Conservation (phyloP, 805 yeast genomes). For the Kazachstania psychrophila region DNA sequence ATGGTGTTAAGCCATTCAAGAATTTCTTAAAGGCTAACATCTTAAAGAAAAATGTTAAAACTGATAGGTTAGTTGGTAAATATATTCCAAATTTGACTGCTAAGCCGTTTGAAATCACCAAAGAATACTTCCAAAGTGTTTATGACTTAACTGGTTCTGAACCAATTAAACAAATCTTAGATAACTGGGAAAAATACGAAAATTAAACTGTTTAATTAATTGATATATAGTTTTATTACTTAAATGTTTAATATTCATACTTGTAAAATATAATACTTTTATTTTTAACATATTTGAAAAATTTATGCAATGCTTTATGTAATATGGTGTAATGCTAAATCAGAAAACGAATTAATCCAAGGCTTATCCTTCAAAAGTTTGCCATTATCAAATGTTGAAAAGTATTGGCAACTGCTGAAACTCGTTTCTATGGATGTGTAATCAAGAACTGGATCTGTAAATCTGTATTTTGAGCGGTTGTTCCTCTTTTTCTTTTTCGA, state of each 20-base stretch:
- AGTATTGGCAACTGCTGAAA: slow-evolving; percentile 14
- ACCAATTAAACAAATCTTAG: slow-evolving; percentile 80
- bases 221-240: background rate
- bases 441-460: slow-evolving; percentile 15
- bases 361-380: slow-evolving; percentile 15
- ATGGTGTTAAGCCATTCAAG: slow-evolving; percentile 98
- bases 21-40: slow-evolving; percentile 94
- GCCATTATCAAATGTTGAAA: slow-evolving; percentile 22
- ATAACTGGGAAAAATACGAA: slow-evolving; percentile 88
- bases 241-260: too few relatives aligned
- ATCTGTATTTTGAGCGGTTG: slow-evolving; percentile 7
- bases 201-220: slow-evolving; percentile 1
- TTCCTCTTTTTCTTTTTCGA: slow-evolving; percentile 15
- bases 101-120: slow-evolving; percentile 89
- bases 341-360: slow-evolving; percentile 48
- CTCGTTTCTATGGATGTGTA: slow-evolving; percentile 14
- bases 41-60: slow-evolving; percentile 89
- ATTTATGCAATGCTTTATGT: slow-evolving; percentile 3
- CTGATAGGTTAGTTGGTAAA: slow-evolving; percentile 84
- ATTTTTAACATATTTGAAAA: background rate
- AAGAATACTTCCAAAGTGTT: slow-evolving; percentile 95
- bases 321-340: slow-evolving; percentile 37
- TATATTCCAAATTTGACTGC: slow-evolving; percentile 99
- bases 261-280: background rate
- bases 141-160: slow-evolving; percentile 85